Evolutionary conservation across 495 filamentous ascomycete genomes (phyloP), one percentile per base, ranked within the genome.

Genomic region (Oidiodendron maius): DNA sequence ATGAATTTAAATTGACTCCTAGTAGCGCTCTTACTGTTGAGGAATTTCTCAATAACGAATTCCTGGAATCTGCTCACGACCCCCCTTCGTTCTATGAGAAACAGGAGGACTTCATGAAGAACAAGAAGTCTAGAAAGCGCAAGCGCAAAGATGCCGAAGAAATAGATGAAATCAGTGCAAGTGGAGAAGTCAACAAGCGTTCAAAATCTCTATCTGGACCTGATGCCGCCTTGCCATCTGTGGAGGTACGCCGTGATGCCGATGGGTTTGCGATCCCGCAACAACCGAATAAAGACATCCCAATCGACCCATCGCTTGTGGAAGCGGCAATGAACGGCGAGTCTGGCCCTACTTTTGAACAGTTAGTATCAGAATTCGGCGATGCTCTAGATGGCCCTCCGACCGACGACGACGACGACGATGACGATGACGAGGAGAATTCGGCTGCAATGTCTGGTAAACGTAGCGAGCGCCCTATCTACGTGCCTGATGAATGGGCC

Each of bases 1-100:
- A 86, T 20, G 93, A 98, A 57, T 98, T 96, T 61, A 84, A 84
- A 42, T 77, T 78, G 4, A 94, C 91, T 0, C 82, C 84, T 42
- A 87, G 82, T 56, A 82, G 86, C 32, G 75, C 76, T 32, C 70
- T 96, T 56, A 91, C 89, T 0, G 84, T 97, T 4, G 82, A 89
- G 37, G 85, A 96, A 58, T 97, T 97, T 53, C 72, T 89, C 25
- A 82, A 79, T 20, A 77, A 80, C 15, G 61, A 72, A 23, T 70
- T 72, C 17, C 48, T 71, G 25, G 74, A 78, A 37, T 63, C 68
- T 26, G 60, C 68, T 2, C 81, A 85, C 34, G 87, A 95, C 60
- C 94, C 93, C 1, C 93, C 93, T 1, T 81, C 84, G 6, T 85
- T 93, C 58, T 84, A 84, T 52, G 74, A 86, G 50, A 75, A 82